Evolutionary conservation across 495 filamentous ascomycete species (phyloP).

Genomic region (Lasiosphaeris hirsuta): DNA sequence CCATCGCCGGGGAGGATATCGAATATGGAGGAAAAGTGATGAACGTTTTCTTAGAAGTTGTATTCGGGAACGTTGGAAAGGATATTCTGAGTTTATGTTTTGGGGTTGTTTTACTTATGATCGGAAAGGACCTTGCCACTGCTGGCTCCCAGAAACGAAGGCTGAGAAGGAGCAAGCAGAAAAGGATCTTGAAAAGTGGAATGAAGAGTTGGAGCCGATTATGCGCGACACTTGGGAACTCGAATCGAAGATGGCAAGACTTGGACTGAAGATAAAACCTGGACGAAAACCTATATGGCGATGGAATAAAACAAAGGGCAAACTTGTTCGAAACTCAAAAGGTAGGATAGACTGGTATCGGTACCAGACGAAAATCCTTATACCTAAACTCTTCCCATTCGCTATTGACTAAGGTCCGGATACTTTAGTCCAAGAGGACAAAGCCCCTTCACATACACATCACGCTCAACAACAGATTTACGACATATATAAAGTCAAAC

Average conservation of each 20-base stretch:
- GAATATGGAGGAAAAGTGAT: slow-evolving; percentile 17
- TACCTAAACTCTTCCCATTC: slow-evolving; percentile 34
- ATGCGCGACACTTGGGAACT: slow-evolving; percentile 13
- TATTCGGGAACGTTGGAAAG: slow-evolving; percentile 31
- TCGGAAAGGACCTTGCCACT: slow-evolving; percentile 33
- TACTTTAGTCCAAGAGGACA: slow-evolving; percentile 27
- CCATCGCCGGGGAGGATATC: slow-evolving; percentile 17
- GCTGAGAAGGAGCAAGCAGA: slow-evolving; percentile 19
- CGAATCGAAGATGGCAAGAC: background rate
- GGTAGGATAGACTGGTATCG: slow-evolving; percentile 9
- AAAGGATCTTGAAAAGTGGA: slow-evolving; percentile 14
- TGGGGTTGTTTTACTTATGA: slow-evolving; percentile 36
- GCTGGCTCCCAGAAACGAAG: slow-evolving; percentile 24
- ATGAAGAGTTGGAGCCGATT: slow-evolving; percentile 16
- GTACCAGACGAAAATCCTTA: no score
- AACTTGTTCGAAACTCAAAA: slow-evolving; percentile 24
- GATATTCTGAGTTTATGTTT: slow-evolving; percentile 38
- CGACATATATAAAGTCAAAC: no score
- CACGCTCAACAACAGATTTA: no score
- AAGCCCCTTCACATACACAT: slow-evolving; percentile 26
- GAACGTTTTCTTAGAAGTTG: slow-evolving; percentile 13
- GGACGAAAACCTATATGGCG: no score
- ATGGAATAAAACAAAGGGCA: slow-evolving; percentile 22
- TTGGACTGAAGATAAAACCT: no score
- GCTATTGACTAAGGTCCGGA: slow-evolving; percentile 23